phyloP scores from a whole-genome alignment of 306 rosid species.

The Cajanus cajan region DNA sequence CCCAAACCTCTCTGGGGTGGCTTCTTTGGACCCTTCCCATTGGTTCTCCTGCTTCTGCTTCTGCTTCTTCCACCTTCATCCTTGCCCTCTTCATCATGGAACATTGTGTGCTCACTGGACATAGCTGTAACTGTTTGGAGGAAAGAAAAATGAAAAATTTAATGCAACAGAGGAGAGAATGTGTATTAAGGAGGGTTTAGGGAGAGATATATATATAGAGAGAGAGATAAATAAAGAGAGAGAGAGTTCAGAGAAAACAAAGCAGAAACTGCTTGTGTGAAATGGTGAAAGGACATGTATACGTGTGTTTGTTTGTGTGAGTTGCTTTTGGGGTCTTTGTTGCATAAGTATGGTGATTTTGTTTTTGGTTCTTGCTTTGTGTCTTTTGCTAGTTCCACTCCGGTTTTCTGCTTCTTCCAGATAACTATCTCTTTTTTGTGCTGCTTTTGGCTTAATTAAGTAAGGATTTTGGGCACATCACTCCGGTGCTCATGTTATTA shows the following conservation, averaged over 20 bases:
- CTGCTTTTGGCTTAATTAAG: background rate
- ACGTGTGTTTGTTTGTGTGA: constrained; percentile 18
- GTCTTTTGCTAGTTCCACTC: constrained; percentile 5
- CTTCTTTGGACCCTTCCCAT: constrained; percentile 45
- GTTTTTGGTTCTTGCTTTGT: background rate
- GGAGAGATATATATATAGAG: background rate
- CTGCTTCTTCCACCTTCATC: constrained; percentile 28
- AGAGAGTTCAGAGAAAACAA: constrained; percentile 34
- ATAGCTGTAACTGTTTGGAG: constrained; percentile 15
- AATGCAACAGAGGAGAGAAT: constrained; percentile 18
- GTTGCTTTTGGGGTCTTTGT: constrained; percentile 16
- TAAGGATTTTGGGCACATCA: constrained; percentile 16
- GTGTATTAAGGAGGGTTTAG: background rate
- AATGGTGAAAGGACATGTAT: constrained; percentile 36
- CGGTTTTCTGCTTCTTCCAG: constrained; percentile 4
- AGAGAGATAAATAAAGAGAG: background rate
- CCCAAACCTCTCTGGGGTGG: constrained; percentile 75
- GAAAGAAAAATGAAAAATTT: background rate
- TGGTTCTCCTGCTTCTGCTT: constrained; percentile 38
- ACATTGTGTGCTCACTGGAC: constrained; percentile 38
- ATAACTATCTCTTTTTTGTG: background rate
- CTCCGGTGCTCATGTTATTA: background rate
- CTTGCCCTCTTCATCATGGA: constrained; percentile 11
- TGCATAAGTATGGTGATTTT: background rate
- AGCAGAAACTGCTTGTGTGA: constrained; percentile 44